Conservation (phyloP, 345 rosid species). For the Corymbia maculata region DNA sequence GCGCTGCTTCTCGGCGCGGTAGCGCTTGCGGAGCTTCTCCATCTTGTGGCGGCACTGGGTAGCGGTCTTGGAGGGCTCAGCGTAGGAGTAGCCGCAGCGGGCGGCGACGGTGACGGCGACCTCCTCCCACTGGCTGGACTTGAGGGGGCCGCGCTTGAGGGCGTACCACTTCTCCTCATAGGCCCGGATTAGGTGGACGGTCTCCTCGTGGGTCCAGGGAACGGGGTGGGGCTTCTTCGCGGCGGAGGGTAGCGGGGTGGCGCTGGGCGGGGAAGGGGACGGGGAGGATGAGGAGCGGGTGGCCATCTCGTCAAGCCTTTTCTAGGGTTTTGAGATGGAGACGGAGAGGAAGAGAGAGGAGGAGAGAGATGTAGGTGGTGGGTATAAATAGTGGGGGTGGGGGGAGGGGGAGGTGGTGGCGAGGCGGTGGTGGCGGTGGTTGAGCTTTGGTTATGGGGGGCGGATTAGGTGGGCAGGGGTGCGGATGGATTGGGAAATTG, state of each 20-base stretch:
- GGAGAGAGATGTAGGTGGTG: neutral
- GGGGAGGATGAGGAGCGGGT: neutral
- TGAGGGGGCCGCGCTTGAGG: slow-evolving; percentile 54
- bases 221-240: slow-evolving; percentile 47
- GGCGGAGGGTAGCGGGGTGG: neutral
- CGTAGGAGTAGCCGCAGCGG: slow-evolving; percentile 49
- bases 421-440: neutral
- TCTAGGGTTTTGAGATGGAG: neutral
- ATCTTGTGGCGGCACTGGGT: slow-evolving; percentile 81
- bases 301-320: neutral
- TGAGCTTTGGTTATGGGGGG: neutral
- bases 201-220: slow-evolving; percentile 72
- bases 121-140: slow-evolving; percentile 68
- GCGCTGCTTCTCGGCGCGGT: slow-evolving; percentile 46
- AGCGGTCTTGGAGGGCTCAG: slow-evolving; percentile 30
- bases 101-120: slow-evolving; percentile 50
- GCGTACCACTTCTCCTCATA: slow-evolving; percentile 67
- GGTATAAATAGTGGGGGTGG: neutral
- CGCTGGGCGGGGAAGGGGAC: neutral
- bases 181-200: slow-evolving; percentile 48
- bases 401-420: neutral
- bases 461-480: neutral
- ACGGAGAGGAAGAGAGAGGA: neutral
- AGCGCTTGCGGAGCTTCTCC: slow-evolving; percentile 73
- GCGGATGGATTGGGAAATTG: neutral